Conservation (phyloP, 345 rosid species). For the Gossypium rotundifolium region DNA sequence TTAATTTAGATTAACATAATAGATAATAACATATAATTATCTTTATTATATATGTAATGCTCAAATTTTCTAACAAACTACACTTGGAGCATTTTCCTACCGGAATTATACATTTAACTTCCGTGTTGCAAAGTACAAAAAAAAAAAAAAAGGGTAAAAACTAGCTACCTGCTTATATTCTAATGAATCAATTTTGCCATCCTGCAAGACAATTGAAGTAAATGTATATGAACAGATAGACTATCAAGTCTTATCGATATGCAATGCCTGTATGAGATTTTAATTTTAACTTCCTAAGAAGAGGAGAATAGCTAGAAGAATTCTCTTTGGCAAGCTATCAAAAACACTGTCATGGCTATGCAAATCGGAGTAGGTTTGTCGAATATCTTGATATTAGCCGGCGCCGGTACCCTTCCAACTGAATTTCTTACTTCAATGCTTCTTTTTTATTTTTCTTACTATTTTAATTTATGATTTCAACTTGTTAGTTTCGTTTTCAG, state of each 20-base stretch:
- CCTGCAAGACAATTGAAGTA: slow-evolving; percentile 47
- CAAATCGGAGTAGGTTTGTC: slow-evolving; percentile 68
- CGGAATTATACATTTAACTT: background rate
- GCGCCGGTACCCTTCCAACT: slow-evolving; percentile 53
- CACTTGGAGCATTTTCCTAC: background rate
- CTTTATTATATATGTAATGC: no score
- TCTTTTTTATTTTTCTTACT: background rate
- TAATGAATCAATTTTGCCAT: slow-evolving; percentile 63
- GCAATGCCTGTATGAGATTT: background rate
- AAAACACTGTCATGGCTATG: slow-evolving; percentile 55
- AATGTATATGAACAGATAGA: background rate
- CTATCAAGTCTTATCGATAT: background rate
- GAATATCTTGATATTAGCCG: slow-evolving; percentile 63
- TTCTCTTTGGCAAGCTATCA: background rate
- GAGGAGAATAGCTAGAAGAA: background rate
- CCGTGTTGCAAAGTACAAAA: background rate
- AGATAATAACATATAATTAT: no score
- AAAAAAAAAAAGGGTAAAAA: background rate
- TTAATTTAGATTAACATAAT: no score
- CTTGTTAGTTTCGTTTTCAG: slow-evolving; percentile 22
- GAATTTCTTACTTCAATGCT: background rate
- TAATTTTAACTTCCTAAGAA: background rate
- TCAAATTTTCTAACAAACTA: no score
- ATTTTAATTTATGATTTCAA: slow-evolving; percentile 2
- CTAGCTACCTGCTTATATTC: slow-evolving; percentile 72